Evolutionary conservation across 116 monocot genomes (phyloP), one percentile per base, ranked within the genome.

Genomic region (Phalaenopsis hybrid): DNA sequence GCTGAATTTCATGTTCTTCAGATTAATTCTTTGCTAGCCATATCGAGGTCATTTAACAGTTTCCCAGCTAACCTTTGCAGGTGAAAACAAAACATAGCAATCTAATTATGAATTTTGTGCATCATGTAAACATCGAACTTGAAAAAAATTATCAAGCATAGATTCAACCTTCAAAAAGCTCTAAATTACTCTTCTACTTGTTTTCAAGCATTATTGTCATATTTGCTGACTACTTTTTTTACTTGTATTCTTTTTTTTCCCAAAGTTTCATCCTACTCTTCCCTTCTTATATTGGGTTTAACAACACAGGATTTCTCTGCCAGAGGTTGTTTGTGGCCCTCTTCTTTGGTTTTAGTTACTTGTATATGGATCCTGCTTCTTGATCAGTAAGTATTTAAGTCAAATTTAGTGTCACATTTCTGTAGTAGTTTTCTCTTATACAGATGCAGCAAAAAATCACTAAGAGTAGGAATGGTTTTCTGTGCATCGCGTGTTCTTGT

Each of bases 311-410:
- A 75, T 31, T 75, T 75, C 9, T 75, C 43, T 45, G 2, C 75
- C 46, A 18, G 44, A 45, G 20, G 43, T 20, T 75, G 75, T 44
- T 18, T 75, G 45, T 18, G 45, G 45, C 44, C 45, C 43, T 44
- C 25, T 75, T 20, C 20, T 45, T 20, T 75, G 75, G 5, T n/a
- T 44, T 1, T 75, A 75, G 43, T n/a, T 45, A 45, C 75, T 45
- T 75, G 75, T 75, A 75, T 75, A 46, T 75, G 75, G 75, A 75
- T 45, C 20, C 20, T 31, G 45, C 45, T 75, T 43, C 20, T 44
- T 46, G 31, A 37, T 75, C 21, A 46, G 75, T 75, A 75, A 75
- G 74, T 11, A 10, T 70, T 33, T 11, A 72, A 33, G 21, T n/a
- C 4, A 63, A 21, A n/a, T 5, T 63, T 5, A 23, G n/a, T 63